Base-by-base conservation (phyloP, 768 basidiomycete genomes). In the Nidularia sp. region DNA sequence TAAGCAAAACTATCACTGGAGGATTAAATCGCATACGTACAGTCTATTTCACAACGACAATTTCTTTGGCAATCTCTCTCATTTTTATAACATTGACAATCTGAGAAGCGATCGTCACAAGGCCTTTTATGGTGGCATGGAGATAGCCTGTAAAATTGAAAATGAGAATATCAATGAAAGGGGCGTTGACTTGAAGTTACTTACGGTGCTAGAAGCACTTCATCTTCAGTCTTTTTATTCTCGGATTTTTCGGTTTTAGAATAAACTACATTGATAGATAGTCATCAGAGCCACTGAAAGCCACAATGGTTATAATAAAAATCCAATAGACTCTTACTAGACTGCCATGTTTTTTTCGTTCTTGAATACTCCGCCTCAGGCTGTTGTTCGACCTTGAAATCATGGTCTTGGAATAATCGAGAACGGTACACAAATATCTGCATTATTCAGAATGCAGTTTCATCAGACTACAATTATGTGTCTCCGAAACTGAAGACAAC, bases 81-180 rank as follows among this genome's bases (percentile, higher is more conserved):
- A 10, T 54, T 57, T 4, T 51, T 41, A 51, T 65, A 71, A 56
- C 83, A 85, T 0, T 52, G 43, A 42, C 83, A 85, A 3, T 58
- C 50, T 0, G 64, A 55, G 2, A 56, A 56, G 2, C 62, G 56
- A 39, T 69, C 25, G 25, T 25, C 68, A 55, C 83, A 85, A 31
- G 71, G 60, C 0, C 83, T 83, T 29, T 61, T 50, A 59, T 85
- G 82, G 18, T 66, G 60, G 59, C 81, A 83, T 9, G 74, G 73
- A 13, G 46, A 35, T 4, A 60, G 54, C 13, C 75, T 76, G n/a
- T 22, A 34, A 15, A 43, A 25, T 39, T 5, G n/a, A 55, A 13
- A 7, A 35, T 15, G 29, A 49, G 50, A n/a, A 4, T 29, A 41
- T 29, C 33, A 2, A 25, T 34, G 5, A 7, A 18, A 22, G 9